Conservation (phyloP, 2,329 filamentous ascomycete genomes). For the Botryosphaeria dothidea region DNA sequence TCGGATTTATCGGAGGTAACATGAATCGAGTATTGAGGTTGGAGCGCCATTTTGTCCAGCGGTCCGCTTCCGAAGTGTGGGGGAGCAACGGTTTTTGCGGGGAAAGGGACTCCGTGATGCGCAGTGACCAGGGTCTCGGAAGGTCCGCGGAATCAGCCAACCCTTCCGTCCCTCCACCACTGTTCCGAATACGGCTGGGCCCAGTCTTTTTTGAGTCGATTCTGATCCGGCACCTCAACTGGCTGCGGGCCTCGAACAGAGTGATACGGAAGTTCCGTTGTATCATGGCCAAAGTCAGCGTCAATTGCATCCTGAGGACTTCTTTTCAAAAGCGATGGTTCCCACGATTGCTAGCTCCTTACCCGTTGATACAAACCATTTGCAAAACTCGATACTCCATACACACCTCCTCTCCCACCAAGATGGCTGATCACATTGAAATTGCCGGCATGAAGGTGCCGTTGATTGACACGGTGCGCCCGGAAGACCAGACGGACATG, state of each 20-base stretch:
- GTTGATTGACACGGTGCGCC: not conserved
- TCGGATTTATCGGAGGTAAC: too few species aligned
- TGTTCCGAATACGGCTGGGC: not conserved
- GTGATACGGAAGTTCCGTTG: not conserved
- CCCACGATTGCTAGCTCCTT: too few species aligned
- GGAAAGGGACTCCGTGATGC: not conserved
- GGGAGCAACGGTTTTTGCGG: not conserved
- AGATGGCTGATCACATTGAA: not conserved
- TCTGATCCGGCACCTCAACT: not conserved
- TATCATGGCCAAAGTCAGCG: not conserved
- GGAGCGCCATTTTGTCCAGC: too few species aligned
- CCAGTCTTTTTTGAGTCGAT: not conserved
- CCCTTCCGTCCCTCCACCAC: not conserved
- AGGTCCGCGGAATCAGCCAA: not conserved
- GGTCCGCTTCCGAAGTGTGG: not conserved
- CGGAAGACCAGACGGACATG: not conserved
- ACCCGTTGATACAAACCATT: too few species aligned
- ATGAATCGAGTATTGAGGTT: too few species aligned
- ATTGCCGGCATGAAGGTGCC: not conserved
- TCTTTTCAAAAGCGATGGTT: too few species aligned
- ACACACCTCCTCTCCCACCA: not conserved
- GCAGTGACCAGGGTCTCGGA: not conserved
- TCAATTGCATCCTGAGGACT: not conserved
- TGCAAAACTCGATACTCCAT: too few species aligned
- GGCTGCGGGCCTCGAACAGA: not conserved